phyloP scores from a whole-genome alignment of 805 yeast species.

The Metschnikowia anglica region DNA sequence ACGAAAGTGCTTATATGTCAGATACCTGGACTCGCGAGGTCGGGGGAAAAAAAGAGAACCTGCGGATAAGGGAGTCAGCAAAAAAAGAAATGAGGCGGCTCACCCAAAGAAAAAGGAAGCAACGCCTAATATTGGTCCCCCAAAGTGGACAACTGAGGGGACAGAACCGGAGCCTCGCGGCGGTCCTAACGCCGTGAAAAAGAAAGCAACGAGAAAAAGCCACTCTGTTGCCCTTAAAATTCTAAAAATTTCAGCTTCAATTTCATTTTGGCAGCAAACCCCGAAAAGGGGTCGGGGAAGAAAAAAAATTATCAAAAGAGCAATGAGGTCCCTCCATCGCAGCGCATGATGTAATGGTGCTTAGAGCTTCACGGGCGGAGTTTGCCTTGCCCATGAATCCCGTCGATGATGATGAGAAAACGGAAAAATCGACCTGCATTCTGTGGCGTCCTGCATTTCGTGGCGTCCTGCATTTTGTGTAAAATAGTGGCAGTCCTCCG shows the following conservation, averaged over 20 bases:
- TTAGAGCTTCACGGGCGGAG: slow-evolving; percentile 3
- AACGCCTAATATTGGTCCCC: not conserved
- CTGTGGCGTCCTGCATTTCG: slow-evolving; percentile 6
- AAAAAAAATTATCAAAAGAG: not conserved
- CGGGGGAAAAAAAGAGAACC: not conserved
- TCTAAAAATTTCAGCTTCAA: not conserved
- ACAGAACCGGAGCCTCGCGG: not conserved
- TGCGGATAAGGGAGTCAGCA: not conserved
- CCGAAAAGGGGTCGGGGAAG: too few species aligned
- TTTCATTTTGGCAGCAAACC: not conserved
- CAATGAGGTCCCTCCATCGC: slow-evolving; percentile 3
- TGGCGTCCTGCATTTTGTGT: slow-evolving; percentile 8
- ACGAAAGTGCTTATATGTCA: not conserved
- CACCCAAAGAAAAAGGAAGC: not conserved
- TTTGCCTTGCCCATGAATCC: not conserved
- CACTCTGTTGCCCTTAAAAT: too few species aligned
- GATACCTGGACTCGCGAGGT: not conserved
- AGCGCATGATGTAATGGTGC: slow-evolving; percentile 10
- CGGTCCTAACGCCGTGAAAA: not conserved
- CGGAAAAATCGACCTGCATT: slow-evolving; percentile 6
- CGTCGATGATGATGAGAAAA: not conserved
- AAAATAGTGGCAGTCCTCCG: slow-evolving; percentile 6
- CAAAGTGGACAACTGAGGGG: not conserved
- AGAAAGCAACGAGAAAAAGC: not conserved
- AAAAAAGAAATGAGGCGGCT: slow-evolving; percentile 2